Conservation (phyloP, 1,139 yeast species). For the Debaryomycetaceae sp. region DNA sequence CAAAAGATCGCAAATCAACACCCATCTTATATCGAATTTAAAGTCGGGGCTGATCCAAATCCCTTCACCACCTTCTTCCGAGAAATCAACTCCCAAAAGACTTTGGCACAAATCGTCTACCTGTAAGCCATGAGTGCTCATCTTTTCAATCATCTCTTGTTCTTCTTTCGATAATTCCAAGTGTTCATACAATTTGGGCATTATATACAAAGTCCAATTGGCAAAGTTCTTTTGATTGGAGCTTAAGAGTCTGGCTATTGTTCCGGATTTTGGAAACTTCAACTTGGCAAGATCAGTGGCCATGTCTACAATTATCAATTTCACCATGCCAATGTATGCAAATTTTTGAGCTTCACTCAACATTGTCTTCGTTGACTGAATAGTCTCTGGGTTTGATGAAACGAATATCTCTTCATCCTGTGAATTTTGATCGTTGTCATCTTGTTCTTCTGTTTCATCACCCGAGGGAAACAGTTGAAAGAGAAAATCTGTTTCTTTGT, state of each 20-base stretch:
- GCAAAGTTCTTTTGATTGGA: constrained; percentile 77
- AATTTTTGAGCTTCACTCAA: constrained; percentile 81
- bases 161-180: constrained; percentile 72
- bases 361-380: constrained; percentile 78
- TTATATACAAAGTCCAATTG: constrained; percentile 77
- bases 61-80: constrained; percentile 29
- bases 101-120: constrained; percentile 67
- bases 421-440: constrained; percentile 18
- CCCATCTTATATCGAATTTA: constrained; percentile 81
- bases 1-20: constrained; percentile 85
- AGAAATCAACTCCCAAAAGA: constrained; percentile 29
- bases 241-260: constrained; percentile 58
- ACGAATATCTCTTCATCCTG: constrained; percentile 41
- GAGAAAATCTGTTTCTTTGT: constrained; percentile 78
- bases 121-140: constrained; percentile 80
- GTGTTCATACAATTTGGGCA: constrained; percentile 75
- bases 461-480: constrained; percentile 35
- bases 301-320: constrained; percentile 73
- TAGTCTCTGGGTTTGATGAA: constrained; percentile 49
- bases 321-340: constrained; percentile 86
- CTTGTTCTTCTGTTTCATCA: constrained; percentile 9
- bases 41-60: constrained; percentile 2
- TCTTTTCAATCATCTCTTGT: constrained; percentile 79
- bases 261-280: constrained; percentile 49
- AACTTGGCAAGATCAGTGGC: constrained; percentile 71